Evolutionary conservation across 345 rosid species (phyloP), one percentile per base, ranked within the genome.

Genomic region (Syzygium oleosum): DNA sequence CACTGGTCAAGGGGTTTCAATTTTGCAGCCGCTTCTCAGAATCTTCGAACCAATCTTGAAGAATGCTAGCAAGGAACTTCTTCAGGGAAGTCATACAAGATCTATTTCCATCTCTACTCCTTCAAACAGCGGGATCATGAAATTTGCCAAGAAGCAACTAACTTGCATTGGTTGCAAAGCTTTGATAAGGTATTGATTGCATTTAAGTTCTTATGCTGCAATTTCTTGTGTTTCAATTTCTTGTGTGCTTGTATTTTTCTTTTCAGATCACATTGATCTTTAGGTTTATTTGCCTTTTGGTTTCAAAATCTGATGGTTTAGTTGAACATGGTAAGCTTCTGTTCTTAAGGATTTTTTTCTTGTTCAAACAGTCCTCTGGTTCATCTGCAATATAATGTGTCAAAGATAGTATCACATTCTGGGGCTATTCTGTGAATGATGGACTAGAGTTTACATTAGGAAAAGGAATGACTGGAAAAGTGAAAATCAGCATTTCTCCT

Each of bases 1-100:
- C 83, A 73, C 83, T 73, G 49, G 49, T 73, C 83, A 73, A 73
- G 49, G 83, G 83, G 49, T 73, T 38, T 83, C 7, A 84, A 63
- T 86, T 31, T 61, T 91, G 89, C 97, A 98, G 98, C 99, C 99
- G 2, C 95, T 98, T 89, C 90, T 98, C 88, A 96, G 99, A 91
- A 95, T 98, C 88, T 98, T 98, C 84, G 99, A 98, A 92, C 99
- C 99, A 77, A 97, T 98, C 87, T 89, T 98, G 92, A 96, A 95
- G 94, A 98, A 98, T 89, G 99, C 99, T 21, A 95, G 96, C 91
- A 92, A 88, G 86, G 99, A 98, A 92, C 99, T 96, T 89, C 98
- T 98, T 86, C 95, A 92, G 34, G 99, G 99, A 87, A 93, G 93
- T 90, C 99, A 98, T 91, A 98, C 97, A 86, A 94, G 99, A 93